phyloP scores from a whole-genome alignment of 345 rosid genomes.

The Ceriops tagal region DNA sequence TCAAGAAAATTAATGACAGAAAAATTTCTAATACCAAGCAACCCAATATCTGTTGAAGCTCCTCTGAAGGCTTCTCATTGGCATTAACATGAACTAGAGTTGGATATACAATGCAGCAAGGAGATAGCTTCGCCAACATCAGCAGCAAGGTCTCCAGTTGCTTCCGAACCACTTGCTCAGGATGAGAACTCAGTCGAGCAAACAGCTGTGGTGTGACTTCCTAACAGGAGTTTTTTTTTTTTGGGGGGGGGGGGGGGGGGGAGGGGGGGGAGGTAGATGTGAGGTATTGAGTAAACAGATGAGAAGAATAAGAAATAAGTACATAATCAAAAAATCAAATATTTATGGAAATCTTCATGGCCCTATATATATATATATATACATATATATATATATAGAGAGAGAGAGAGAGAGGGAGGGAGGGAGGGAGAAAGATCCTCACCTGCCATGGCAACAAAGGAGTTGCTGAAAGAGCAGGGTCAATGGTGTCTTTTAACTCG shows the following conservation, averaged over 20 bases:
- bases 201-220: slow-evolving; percentile 85
- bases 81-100: slow-evolving; percentile 82
- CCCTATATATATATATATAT: no score
- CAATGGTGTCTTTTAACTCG: slow-evolving; percentile 77
- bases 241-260: rapidly evolving
- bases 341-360: neutral
- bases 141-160: slow-evolving; percentile 74
- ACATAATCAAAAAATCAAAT: neutral
- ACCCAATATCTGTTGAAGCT: slow-evolving; percentile 70
- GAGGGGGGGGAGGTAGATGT: neutral
- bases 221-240: slow-evolving; percentile 30
- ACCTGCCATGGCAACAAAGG: slow-evolving; percentile 96
- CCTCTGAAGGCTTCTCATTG: slow-evolving; percentile 64
- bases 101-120: slow-evolving; percentile 87
- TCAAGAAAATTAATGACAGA: slow-evolving; percentile 7
- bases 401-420: neutral
- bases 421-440: slow-evolving; percentile 9
- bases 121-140: slow-evolving; percentile 76
- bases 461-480: slow-evolving; percentile 63
- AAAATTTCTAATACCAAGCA: slow-evolving; percentile 58
- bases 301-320: slow-evolving; percentile 17
- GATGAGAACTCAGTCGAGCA: slow-evolving; percentile 91
- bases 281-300: neutral
- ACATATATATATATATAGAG: neutral
- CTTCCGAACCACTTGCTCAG: slow-evolving; percentile 72